phyloP scores from a whole-genome alignment of 108 stramenopile genomes.

The Mediolabrus comicus region DNA sequence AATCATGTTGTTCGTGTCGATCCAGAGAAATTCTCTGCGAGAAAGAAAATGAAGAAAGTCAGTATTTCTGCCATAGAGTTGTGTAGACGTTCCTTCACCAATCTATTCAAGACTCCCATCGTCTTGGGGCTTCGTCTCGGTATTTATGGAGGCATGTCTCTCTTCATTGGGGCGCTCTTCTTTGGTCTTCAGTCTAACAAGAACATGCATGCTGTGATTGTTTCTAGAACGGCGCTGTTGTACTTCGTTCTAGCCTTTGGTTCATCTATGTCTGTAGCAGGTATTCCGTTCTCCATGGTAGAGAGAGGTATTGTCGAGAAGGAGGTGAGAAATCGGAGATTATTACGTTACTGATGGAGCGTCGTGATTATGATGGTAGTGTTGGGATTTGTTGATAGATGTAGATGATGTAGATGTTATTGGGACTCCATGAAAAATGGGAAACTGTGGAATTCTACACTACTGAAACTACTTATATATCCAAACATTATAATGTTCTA shows the following conservation, averaged over 20 bases:
- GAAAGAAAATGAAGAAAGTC: not conserved
- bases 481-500: slow-evolving; percentile 17
- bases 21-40: not conserved
- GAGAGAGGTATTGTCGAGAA: slow-evolving; percentile 69
- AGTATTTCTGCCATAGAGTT: slow-evolving; percentile 31
- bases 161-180: slow-evolving; percentile 41
- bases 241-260: slow-evolving; percentile 71
- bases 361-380: too few relatives aligned
- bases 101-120: slow-evolving; percentile 57
- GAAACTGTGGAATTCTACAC: too few relatives aligned
- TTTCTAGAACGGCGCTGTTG: slow-evolving; percentile 40
- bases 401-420: too few relatives aligned
- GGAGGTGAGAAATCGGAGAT: slow-evolving; percentile 53
- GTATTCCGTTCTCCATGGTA: slow-evolving; percentile 62
- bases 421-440: too few relatives aligned
- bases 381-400: too few relatives aligned
- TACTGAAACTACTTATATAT: too few relatives aligned
- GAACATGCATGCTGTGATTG: slow-evolving; percentile 33
- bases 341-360: too few relatives aligned
- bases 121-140: slow-evolving; percentile 55
- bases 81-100: slow-evolving; percentile 54
- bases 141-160: slow-evolving; percentile 51
- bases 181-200: slow-evolving; percentile 37
- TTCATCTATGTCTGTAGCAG: slow-evolving; percentile 64
- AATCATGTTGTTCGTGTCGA: not conserved